Evolutionary conservation across 2,329 filamentous ascomycete species (phyloP).

Genomic region (Aureobasidium zeae): DNA sequence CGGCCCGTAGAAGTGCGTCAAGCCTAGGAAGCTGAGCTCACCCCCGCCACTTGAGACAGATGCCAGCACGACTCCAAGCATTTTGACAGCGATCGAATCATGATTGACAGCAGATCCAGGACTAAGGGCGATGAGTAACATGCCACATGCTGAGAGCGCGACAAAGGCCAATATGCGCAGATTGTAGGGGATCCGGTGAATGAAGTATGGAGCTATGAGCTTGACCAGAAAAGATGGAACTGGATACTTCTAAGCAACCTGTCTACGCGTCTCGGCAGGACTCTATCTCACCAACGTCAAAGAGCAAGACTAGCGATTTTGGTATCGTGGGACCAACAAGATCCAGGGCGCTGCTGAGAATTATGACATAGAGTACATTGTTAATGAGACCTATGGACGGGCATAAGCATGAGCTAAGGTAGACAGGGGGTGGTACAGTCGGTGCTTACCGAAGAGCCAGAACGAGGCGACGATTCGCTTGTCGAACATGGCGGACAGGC

Average conservation of each 20-base stretch:
- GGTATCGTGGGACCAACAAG: constrained; percentile 80
- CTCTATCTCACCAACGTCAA: too few relatives aligned
- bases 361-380: constrained; percentile 95
- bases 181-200: constrained; percentile 75
- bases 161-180: constrained; percentile 67
- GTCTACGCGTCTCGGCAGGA: too few relatives aligned
- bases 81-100: constrained; percentile 55
- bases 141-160: constrained; percentile 66
- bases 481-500: constrained; percentile 57
- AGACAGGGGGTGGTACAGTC: background rate
- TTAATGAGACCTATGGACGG: constrained; percentile 66
- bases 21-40: constrained; percentile 79
- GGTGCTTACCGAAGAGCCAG: constrained; percentile 74
- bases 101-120: constrained; percentile 35
- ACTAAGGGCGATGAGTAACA: constrained; percentile 80
- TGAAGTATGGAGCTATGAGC: constrained; percentile 84
- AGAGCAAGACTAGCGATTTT: constrained; percentile 85
- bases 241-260: too few relatives aligned
- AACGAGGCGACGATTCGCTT: constrained; percentile 69
- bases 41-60: constrained; percentile 79
- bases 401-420: background rate
- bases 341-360: constrained; percentile 89
- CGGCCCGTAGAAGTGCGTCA: constrained; percentile 88
- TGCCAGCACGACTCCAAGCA: constrained; percentile 74
- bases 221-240: constrained; percentile 84